These are phyloP conservation scores for Ceratobasidium sp. DNA, from an alignment of 1,284 basidiomycete genomes.

Conservation along the genomic window DNA sequence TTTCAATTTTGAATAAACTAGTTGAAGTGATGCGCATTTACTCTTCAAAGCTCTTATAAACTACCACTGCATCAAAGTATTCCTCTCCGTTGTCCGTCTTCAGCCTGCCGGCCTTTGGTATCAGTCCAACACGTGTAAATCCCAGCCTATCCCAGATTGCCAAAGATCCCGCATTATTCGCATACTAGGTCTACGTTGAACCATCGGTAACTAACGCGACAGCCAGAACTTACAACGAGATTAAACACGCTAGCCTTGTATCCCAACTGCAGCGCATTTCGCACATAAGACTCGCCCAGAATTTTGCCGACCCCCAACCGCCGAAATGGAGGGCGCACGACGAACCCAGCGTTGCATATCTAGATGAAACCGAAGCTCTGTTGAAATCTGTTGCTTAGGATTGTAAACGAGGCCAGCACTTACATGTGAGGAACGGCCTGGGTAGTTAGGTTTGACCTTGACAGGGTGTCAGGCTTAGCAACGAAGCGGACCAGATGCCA, in stretches of 20 bases:
- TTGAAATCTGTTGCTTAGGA: neutral
- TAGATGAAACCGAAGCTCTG: conserved; percentile 45
- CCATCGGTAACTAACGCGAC: conserved; percentile 38
- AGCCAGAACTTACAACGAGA: conserved; percentile 79
- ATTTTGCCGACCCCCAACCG: conserved; percentile 73
- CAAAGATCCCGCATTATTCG: conserved; percentile 57
- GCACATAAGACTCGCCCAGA: conserved; percentile 80
- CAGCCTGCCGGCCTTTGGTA: conserved; percentile 85
- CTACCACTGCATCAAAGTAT: conserved; percentile 86
- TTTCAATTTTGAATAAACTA: too few species aligned
- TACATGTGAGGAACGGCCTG: conserved; percentile 90
- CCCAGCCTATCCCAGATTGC: conserved; percentile 86
- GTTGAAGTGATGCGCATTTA: neutral
- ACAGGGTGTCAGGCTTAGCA: conserved; percentile 37
- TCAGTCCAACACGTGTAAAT: conserved; percentile 81
- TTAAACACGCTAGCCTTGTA: conserved; percentile 94
- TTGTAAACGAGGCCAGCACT: conserved; percentile 48
- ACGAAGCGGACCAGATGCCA: conserved; percentile 8
- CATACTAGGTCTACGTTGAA: conserved; percentile 51
- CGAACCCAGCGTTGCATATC: conserved; percentile 91
- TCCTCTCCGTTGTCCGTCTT: conserved; percentile 74
- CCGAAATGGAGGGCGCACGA: conserved; percentile 74
- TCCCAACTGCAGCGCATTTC: conserved; percentile 80
- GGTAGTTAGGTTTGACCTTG: conserved; percentile 89
- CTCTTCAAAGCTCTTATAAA: conserved; percentile 76